Conservation (phyloP, 345 rosid genomes). For the Euphorbia lathyris region DNA sequence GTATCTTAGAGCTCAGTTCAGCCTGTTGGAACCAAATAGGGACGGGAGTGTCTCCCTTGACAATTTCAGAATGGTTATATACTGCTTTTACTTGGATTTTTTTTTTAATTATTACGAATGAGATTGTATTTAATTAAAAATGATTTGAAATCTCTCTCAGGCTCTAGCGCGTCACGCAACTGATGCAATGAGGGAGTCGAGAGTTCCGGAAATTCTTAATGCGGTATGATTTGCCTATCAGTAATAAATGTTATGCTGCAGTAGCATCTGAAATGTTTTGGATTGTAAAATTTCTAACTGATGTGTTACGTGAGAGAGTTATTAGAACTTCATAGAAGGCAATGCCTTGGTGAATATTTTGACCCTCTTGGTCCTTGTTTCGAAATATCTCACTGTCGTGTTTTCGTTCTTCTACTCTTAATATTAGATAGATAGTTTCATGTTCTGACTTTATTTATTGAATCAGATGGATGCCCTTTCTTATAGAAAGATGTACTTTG, state of each 20-base stretch:
- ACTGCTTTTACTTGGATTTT: slow-evolving; percentile 8
- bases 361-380: too few relatives aligned
- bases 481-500: slow-evolving; percentile 63
- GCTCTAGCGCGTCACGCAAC: slow-evolving; percentile 63
- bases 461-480: slow-evolving; percentile 71
- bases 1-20: slow-evolving; percentile 75
- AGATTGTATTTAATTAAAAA: neutral
- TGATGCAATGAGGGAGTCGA: slow-evolving; percentile 81
- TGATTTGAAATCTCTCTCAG: slow-evolving; percentile 38
- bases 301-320: too few relatives aligned
- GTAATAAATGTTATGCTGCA: neutral
- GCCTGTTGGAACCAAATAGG: slow-evolving; percentile 70
- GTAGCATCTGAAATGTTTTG: neutral
- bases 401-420: neutral
- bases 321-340: too few relatives aligned
- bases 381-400: too few relatives aligned
- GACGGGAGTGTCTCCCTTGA: slow-evolving; percentile 72
- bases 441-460: slow-evolving; percentile 1
- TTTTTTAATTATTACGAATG: neutral
- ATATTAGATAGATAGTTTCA: neutral
- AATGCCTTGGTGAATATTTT: too few relatives aligned
- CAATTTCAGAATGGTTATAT: slow-evolving; percentile 66
- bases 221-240: slow-evolving; percentile 38
- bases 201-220: slow-evolving; percentile 66
- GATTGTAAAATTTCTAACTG: neutral